These are phyloP conservation scores for Pleurotus eryngii DNA, from an alignment of 768 basidiomycete genomes.

Conservation along the genomic window DNA sequence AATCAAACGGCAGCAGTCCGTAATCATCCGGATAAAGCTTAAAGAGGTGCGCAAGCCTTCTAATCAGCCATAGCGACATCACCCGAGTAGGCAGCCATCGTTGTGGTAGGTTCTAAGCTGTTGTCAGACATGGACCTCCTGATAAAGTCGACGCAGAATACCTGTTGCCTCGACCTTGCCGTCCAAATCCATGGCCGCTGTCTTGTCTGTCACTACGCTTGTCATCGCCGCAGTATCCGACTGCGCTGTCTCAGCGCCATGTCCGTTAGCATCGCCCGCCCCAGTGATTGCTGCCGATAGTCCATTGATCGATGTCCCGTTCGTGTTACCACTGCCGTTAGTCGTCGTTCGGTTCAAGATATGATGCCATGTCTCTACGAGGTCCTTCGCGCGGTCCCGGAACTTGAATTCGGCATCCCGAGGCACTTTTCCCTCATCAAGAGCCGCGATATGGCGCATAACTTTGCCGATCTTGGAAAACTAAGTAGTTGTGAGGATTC, in stretches of 20 bases:
- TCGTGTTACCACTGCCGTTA: background rate
- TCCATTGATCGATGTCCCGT: background rate
- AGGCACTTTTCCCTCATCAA: conserved; percentile 54
- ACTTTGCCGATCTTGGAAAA: conserved; percentile 85
- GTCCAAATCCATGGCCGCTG: conserved; percentile 32
- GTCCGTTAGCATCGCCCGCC: background rate
- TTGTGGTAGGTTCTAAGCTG: background rate
- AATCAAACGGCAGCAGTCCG: background rate
- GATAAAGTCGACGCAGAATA: background rate
- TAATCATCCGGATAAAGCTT: background rate
- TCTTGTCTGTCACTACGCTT: conserved; percentile 24
- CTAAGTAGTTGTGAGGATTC: conserved; percentile 29
- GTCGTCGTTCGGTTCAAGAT: conserved; percentile 35
- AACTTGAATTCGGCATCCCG: conserved; percentile 64
- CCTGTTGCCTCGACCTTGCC: conserved; percentile 12
- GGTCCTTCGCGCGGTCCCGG: conserved; percentile 61
- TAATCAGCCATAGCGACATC: background rate
- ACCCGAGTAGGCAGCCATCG: background rate
- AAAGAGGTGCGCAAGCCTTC: background rate
- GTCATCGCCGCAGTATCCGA: conserved; percentile 9
- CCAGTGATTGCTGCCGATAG: no score
- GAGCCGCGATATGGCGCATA: conserved; percentile 78
- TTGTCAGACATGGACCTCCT: background rate
- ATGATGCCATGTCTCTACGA: conserved; percentile 70
- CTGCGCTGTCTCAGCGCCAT: conserved; percentile 12